phyloP scores from a whole-genome alignment of 176 grass and related monocot genomes.

The Eragrostis curvula region DNA sequence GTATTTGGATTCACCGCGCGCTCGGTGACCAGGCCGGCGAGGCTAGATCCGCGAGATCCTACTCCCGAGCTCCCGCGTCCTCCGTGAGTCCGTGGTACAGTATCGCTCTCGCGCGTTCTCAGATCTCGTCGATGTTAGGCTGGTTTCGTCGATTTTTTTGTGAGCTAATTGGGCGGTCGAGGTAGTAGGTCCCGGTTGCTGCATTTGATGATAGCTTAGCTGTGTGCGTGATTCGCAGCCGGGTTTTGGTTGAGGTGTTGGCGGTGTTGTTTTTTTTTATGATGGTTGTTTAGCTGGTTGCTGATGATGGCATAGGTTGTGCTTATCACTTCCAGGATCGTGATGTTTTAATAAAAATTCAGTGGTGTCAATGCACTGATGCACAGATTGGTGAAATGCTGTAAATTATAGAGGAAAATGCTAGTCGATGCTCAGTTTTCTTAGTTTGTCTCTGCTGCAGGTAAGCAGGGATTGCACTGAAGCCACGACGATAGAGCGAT shows the following conservation, averaged over 20 bases:
- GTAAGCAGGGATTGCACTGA: constrained; percentile 26
- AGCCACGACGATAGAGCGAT: constrained; percentile 11
- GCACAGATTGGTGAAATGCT: background rate
- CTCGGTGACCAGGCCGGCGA: constrained; percentile 20
- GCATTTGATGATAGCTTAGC: constrained; percentile 17
- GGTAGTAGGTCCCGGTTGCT: constrained; percentile 1
- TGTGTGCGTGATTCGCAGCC: background rate
- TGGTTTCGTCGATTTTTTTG: constrained; percentile 2
- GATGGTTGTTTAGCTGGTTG: background rate
- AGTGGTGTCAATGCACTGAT: background rate
- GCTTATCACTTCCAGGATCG: too few species aligned
- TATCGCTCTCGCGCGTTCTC: background rate
- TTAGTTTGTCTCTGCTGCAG: constrained; percentile 25
- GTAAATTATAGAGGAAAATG: background rate
- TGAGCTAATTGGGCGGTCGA: background rate
- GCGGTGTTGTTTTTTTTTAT: background rate
- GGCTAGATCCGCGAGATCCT: constrained; percentile 45
- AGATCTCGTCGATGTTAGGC: background rate
- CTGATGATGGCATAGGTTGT: background rate
- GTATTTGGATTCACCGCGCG: constrained; percentile 9
- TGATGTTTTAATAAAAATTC: constrained; percentile 7
- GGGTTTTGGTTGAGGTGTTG: constrained; percentile 12
- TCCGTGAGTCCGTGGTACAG: constrained; percentile 19
- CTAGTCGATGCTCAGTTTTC: background rate
- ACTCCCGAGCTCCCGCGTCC: background rate